A percentile compares a stretch with the other conserved stretches of the same genome.
Conservation (phyloP, 2,329 filamentous ascomycete genomes). For the Fusarium fujikuroi region DNA sequence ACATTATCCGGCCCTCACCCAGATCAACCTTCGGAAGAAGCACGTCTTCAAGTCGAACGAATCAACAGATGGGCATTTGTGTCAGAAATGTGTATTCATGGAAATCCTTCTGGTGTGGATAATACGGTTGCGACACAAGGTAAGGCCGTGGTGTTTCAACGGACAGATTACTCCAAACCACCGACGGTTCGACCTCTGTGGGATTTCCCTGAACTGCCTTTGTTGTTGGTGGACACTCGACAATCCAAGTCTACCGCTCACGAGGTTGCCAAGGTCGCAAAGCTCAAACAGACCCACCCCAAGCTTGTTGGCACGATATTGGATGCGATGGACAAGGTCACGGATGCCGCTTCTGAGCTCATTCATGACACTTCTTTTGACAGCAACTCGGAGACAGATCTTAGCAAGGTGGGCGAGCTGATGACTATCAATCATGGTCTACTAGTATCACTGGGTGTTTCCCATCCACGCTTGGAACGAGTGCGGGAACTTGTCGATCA, state of each 20-base stretch:
- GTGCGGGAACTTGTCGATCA: conserved; percentile 92
- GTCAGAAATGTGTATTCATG: conserved; percentile 95
- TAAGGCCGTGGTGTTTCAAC: conserved; percentile 92
- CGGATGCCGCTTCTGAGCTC: conserved; percentile 63
- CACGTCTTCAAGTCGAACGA: conserved; percentile 88
- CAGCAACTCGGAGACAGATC: conserved; percentile 67
- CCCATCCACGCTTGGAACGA: conserved; percentile 90
- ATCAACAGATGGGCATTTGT: conserved; percentile 99
- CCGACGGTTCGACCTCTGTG: conserved; percentile 80
- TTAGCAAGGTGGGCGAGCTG: conserved; percentile 84
- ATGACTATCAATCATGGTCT: conserved; percentile 95
- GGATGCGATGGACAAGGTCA: conserved; percentile 83
- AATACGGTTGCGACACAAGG: conserved; percentile 95
- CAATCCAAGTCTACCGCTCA: conserved; percentile 85
- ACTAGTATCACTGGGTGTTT: conserved; percentile 90
- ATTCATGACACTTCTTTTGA: conserved; percentile 75
- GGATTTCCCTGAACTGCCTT: conserved; percentile 90
- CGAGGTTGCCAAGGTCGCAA: conserved; percentile 87
- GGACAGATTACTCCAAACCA: conserved; percentile 79
- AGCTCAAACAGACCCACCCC: conserved; percentile 77
- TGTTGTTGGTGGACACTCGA: conserved; percentile 89
- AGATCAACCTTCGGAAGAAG: conserved; percentile 88
- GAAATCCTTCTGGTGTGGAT: conserved; percentile 95
- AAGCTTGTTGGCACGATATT: conserved; percentile 83
- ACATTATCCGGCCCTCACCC: conserved; percentile 90